Evolutionary conservation across 2,329 filamentous ascomycete species (phyloP).

Genomic region (Tolypocladium cylindrosporum): DNA sequence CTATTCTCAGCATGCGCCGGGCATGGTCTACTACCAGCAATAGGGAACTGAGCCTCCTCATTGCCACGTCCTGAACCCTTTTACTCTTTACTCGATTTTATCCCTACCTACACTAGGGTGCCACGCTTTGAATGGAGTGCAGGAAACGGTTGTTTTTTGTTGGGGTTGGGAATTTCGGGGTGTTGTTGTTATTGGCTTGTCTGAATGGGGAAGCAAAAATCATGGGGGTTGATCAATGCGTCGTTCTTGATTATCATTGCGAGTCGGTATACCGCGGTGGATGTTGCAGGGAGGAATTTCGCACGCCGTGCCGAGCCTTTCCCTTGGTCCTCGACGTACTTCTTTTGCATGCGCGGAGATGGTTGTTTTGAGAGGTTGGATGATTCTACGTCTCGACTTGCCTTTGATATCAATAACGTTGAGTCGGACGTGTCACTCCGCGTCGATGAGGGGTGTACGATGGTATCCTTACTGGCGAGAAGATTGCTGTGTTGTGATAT

Average conservation of each 20-base stretch:
- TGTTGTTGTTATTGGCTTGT: neutral
- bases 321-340: neutral
- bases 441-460: neutral
- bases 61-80: slow-evolving; percentile 10
- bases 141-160: neutral
- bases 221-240: neutral
- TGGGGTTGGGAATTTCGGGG: neutral
- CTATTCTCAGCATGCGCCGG: slow-evolving; percentile 45
- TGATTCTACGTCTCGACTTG: neutral
- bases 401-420: neutral
- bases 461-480: slow-evolving; percentile 1
- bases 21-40: slow-evolving; percentile 53
- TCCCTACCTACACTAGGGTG: slow-evolving; percentile 12
- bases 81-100: slow-evolving; percentile 20
- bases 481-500: neutral
- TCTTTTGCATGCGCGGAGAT: neutral
- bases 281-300: neutral
- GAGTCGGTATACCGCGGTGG: neutral
- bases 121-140: neutral
- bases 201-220: neutral
- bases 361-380: neutral
- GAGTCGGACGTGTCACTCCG: neutral
- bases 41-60: slow-evolving; percentile 26
- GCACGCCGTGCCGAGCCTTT: neutral
- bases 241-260: neutral